phyloP scores from a whole-genome alignment of 1,284 basidiomycete genomes.

The Leucoagaricus sp. region DNA sequence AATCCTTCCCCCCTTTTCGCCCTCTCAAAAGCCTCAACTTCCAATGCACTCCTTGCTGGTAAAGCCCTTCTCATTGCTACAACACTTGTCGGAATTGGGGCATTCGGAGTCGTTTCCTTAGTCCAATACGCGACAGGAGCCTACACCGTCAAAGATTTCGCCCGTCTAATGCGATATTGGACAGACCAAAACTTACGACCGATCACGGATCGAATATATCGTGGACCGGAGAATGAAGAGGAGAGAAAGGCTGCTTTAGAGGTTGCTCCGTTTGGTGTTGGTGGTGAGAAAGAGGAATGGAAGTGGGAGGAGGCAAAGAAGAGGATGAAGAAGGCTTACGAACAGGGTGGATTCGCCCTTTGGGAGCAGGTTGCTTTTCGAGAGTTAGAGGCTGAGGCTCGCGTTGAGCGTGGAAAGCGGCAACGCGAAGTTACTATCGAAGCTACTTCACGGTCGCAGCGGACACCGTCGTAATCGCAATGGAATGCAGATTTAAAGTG shows the following conservation, averaged over 20 bases:
- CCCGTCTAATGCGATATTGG: slow-evolving; percentile 48
- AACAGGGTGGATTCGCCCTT: slow-evolving; percentile 51
- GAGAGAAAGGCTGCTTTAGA: slow-evolving; percentile 20
- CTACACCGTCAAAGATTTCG: slow-evolving; percentile 31
- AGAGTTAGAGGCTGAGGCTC: slow-evolving; percentile 57
- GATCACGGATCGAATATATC: slow-evolving; percentile 53
- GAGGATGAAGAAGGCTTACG: slow-evolving; percentile 53
- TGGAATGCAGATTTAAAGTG: too few relatives aligned
- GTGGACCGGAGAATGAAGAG: slow-evolving; percentile 39
- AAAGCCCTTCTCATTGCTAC: slow-evolving; percentile 46
- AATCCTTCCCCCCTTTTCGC: slow-evolving; percentile 32
- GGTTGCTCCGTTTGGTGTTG: slow-evolving; percentile 13
- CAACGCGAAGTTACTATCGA: slow-evolving; percentile 23
- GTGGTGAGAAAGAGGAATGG: slow-evolving; percentile 38
- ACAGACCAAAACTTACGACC: slow-evolving; percentile 48
- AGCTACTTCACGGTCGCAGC: background rate
- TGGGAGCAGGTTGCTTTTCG: slow-evolving; percentile 51
- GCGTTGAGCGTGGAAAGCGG: slow-evolving; percentile 43
- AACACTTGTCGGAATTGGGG: slow-evolving; percentile 35
- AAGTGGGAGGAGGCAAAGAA: slow-evolving; percentile 53
- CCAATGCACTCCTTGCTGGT: slow-evolving; percentile 34
- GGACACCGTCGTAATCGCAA: too few relatives aligned
- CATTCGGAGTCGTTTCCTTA: slow-evolving; percentile 26
- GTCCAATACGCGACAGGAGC: slow-evolving; percentile 38
- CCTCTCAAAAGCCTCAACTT: slow-evolving; percentile 32